These are phyloP conservation scores for Croton laevigatus DNA, from an alignment of 441 rosid genomes.

Conservation along the genomic window DNA sequence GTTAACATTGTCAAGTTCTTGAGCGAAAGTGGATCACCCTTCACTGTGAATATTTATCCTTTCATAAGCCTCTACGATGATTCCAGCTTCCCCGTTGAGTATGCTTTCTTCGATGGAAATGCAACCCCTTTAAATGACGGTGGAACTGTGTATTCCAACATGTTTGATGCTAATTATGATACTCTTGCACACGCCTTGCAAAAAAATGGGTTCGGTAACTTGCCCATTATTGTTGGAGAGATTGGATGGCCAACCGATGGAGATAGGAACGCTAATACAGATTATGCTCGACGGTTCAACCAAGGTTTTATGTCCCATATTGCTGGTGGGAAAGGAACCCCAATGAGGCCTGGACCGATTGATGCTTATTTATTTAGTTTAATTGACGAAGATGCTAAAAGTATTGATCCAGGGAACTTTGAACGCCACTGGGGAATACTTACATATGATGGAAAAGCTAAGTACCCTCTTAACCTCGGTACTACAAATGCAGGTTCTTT, in stretches of 20 bases:
- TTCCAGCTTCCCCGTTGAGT: conserved; percentile 75
- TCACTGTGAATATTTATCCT: conserved; percentile 92
- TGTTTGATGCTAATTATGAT: conserved; percentile 94
- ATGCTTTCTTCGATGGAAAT: conserved; percentile 92
- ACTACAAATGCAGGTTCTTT: conserved; percentile 64
- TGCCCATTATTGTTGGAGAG: conserved; percentile 86
- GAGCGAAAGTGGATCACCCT: conserved; percentile 63
- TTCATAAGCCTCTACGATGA: conserved; percentile 82
- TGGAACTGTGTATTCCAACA: conserved; percentile 59
- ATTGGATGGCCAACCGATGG: conserved; percentile 98
- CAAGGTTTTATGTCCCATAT: conserved; percentile 86
- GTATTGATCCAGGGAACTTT: conserved; percentile 87
- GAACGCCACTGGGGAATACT: conserved; percentile 97
- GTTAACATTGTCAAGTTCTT: conserved; percentile 71
- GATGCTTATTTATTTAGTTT: conserved; percentile 81
- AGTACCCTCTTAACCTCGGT: conserved; percentile 78
- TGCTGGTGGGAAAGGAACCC: conserved; percentile 88
- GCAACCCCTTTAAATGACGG: conserved; percentile 63
- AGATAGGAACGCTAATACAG: conserved; percentile 65
- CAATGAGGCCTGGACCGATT: conserved; percentile 76
- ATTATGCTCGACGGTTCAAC: conserved; percentile 75
- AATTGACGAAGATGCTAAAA: conserved; percentile 91
- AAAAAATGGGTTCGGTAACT: conserved; percentile 74
- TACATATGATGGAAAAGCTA: conserved; percentile 67
- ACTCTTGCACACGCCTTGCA: conserved; percentile 74